Evolutionary conservation across 2,329 filamentous ascomycete species (phyloP).

Genomic region (Sporothrix pallida): DNA sequence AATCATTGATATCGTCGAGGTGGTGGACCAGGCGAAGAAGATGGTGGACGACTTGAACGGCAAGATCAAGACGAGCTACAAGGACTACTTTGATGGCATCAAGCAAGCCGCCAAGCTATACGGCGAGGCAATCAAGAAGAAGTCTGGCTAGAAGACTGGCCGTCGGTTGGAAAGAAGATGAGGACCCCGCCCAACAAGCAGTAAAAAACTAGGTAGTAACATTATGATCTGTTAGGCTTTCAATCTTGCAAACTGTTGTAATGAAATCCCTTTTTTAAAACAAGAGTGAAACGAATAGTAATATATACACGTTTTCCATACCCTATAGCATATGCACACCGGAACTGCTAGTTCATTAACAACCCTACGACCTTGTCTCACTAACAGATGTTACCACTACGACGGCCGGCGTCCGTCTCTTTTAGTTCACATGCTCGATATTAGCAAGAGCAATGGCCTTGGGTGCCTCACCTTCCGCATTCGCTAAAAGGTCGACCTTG

Average conservation of each 20-base stretch:
- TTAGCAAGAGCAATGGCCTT: background rate
- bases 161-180: background rate
- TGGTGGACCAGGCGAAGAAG: background rate
- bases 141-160: background rate
- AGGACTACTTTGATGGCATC: slow-evolving; percentile 2
- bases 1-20: background rate
- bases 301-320: background rate
- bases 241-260: background rate
- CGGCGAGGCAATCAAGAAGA: background rate
- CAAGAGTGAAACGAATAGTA: background rate
- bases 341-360: background rate
- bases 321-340: background rate
- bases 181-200: background rate
- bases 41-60: background rate
- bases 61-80: background rate
- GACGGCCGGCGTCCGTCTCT: background rate
- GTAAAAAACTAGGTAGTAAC: background rate
- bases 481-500: slow-evolving; percentile 1
- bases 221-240: background rate
- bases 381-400: background rate
- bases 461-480: background rate
- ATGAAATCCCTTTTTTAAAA: background rate
- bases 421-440: slow-evolving; percentile 1
- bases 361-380: background rate
- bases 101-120: background rate